A percentile compares a stretch with the other conserved stretches of the same genome.
Conservation (phyloP, 306 rosid genomes). For the Bauhinia variegata region DNA sequence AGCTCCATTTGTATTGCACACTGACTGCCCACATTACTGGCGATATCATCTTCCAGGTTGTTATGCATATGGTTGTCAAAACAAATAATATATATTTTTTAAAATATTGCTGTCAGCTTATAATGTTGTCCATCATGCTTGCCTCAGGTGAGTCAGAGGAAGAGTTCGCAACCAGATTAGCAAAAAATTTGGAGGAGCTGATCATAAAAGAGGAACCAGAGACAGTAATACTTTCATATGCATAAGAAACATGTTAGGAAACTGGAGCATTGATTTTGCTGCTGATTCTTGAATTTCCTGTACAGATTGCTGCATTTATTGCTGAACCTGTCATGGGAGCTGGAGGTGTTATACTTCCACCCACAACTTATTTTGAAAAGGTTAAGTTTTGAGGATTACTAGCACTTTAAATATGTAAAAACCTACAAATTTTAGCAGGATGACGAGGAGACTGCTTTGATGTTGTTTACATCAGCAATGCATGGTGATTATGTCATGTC, state of each 20-base stretch:
- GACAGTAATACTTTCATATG: slow-evolving; percentile 55
- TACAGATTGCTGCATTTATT: slow-evolving; percentile 95
- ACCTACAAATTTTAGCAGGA: slow-evolving; percentile 30
- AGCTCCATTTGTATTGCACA: slow-evolving; percentile 88
- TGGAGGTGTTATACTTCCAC: slow-evolving; percentile 92
- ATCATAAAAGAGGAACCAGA: slow-evolving; percentile 94
- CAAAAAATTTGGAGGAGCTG: slow-evolving; percentile 79
- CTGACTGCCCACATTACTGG: slow-evolving; percentile 99
- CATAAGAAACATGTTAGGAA: slow-evolving; percentile 29
- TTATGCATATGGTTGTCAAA: slow-evolving; percentile 30
- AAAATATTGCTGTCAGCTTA: slow-evolving; percentile 8
- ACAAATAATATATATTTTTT: slow-evolving; percentile 18
- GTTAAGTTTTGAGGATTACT: slow-evolving; percentile 43
- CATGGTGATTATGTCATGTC: slow-evolving; percentile 21
- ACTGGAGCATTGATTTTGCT: slow-evolving; percentile 10
- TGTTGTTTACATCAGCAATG: not conserved
- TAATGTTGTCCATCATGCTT: slow-evolving; percentile 33
- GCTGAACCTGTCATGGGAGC: slow-evolving; percentile 99
- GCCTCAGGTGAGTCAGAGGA: slow-evolving; percentile 92
- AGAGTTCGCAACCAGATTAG: slow-evolving; percentile 88
- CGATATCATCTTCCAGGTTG: slow-evolving; percentile 95
- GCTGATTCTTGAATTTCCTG: slow-evolving; percentile 16
- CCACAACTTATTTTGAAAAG: slow-evolving; percentile 89
- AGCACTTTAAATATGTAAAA: slow-evolving; percentile 13
- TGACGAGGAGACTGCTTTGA: slow-evolving; percentile 2